Conservation (phyloP, 2,329 filamentous ascomycete genomes). For the Colletotrichum shisoi region DNA sequence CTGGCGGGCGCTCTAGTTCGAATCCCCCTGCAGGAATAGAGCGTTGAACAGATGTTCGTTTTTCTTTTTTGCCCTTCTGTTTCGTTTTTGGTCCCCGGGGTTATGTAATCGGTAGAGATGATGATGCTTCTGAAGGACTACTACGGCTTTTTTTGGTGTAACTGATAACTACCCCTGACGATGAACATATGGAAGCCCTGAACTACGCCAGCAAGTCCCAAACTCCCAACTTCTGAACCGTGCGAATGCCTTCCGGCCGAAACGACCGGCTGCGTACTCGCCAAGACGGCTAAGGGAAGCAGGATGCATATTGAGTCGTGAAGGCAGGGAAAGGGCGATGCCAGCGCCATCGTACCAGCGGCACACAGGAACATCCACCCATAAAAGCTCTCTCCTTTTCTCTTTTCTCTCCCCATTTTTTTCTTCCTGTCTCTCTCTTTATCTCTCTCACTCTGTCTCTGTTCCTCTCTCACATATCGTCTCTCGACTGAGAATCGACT, state of each 20-base stretch:
- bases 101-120: too few species aligned
- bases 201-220: too few species aligned
- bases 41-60: slow-evolving; percentile 6
- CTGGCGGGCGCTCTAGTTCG: slow-evolving; percentile 15
- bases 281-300: background rate
- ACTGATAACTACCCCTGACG: too few species aligned
- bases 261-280: background rate
- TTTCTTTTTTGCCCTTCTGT: background rate
- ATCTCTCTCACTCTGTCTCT: too few species aligned
- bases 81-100: too few species aligned
- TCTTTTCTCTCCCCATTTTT: too few species aligned
- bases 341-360: background rate
- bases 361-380: background rate
- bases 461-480: background rate
- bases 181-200: background rate
- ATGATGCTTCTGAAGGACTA: background rate
- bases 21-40: slow-evolving; percentile 10
- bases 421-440: too few species aligned
- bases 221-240: too few species aligned
- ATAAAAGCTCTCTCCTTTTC: too few species aligned
- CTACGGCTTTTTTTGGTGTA: background rate
- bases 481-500: too few species aligned
- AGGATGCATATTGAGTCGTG: background rate
- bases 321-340: background rate
- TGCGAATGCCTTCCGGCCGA: too few species aligned